A percentile compares a stretch with the other conserved stretches of the same genome.
Evolutionary conservation across 768 basidiomycete genomes (phyloP).

Genomic region (Phanerodontia chrysosporium): DNA sequence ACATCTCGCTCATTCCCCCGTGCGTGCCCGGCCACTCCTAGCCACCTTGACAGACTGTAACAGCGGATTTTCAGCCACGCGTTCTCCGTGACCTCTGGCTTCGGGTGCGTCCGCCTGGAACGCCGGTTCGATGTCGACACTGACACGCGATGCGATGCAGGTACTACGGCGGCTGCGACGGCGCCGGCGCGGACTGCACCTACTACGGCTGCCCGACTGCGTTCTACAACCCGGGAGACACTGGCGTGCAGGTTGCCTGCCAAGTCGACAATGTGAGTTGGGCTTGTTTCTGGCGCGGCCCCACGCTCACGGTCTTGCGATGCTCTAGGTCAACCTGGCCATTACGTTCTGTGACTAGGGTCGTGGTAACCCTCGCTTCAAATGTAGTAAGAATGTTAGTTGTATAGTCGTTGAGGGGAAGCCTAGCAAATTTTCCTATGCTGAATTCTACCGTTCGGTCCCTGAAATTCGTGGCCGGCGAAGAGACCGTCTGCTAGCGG

Average conservation of each 20-base stretch:
- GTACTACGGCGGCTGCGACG: slow-evolving; percentile 41
- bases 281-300: neutral
- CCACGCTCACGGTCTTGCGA: neutral
- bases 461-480: no score
- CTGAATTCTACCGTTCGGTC: no score
- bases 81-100: slow-evolving; percentile 38
- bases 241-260: slow-evolving; percentile 36
- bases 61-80: slow-evolving; percentile 24
- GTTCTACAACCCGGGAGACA: slow-evolving; percentile 34
- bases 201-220: slow-evolving; percentile 30
- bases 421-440: no score
- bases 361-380: no score
- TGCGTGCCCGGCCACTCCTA: slow-evolving; percentile 18
- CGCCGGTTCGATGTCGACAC: no score
- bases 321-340: slow-evolving; percentile 30
- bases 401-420: no score
- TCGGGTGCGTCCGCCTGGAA: slow-evolving; percentile 28
- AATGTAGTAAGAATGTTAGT: no score
- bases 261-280: slow-evolving; percentile 31
- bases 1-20: slow-evolving; percentile 39
- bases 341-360: slow-evolving; percentile 33
- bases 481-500: no score
- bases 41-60: neutral
- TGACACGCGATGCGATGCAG: slow-evolving; percentile 17
- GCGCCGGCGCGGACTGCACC: slow-evolving; percentile 40